Conservation (phyloP, 1,139 yeast species). For the Kodamaea alishanica region DNA sequence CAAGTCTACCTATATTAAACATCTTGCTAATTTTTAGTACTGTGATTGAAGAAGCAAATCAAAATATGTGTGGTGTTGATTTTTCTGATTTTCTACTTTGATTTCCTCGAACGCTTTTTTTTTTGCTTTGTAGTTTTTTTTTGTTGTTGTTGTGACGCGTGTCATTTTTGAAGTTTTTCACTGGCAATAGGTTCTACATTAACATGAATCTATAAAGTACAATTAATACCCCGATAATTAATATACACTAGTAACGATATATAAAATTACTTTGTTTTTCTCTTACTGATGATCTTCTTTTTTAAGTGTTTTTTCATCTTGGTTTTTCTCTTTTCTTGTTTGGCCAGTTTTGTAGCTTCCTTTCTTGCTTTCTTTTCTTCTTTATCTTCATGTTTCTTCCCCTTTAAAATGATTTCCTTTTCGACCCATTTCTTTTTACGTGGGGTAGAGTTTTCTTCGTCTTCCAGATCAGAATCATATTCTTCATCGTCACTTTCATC, state of each 20-base stretch:
- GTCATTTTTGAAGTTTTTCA: background rate
- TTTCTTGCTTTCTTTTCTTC: constrained; percentile 83
- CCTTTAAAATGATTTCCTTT: constrained; percentile 43
- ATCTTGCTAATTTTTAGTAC: background rate
- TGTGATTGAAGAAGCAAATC: background rate
- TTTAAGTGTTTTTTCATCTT: constrained; percentile 91
- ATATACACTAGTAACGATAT: no score
- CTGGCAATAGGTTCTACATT: no score
- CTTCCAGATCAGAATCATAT: constrained; percentile 13
- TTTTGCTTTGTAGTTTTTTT: constrained; percentile 1
- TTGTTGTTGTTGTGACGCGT: constrained; percentile 2
- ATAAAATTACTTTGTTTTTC: constrained; percentile 26
- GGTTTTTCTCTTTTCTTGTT: constrained; percentile 81
- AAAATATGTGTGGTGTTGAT: background rate
- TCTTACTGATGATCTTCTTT: constrained; percentile 67
- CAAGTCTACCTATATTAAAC: constrained; percentile 5
- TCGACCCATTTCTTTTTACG: constrained; percentile 42
- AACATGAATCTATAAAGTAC: no score
- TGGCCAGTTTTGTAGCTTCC: constrained; percentile 75
- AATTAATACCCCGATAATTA: no score
- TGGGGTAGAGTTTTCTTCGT: constrained; percentile 7
- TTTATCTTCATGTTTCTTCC: constrained; percentile 80
- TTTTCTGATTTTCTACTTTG: no score
- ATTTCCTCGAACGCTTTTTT: constrained; percentile 1
- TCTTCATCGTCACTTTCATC: constrained; percentile 32